These are phyloP conservation scores for Citrus hindsii DNA, from an alignment of 345 rosid genomes.

Conservation along the genomic window DNA sequence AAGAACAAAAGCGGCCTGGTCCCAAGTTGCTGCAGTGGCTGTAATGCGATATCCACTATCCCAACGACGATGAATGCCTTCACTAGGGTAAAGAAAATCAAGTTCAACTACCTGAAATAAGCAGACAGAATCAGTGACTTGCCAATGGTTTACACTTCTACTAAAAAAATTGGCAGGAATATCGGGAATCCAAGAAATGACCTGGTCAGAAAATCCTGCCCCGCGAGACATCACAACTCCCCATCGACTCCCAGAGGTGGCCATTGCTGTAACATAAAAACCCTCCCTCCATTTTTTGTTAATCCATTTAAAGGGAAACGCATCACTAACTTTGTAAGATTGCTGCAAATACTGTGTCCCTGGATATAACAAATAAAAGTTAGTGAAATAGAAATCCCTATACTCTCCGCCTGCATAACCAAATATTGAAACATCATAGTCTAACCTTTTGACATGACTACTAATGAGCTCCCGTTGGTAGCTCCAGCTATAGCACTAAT, in stretches of 20 bases:
- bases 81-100: constrained; percentile 96
- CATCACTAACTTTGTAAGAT: constrained; percentile 91
- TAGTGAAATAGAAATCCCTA: not conserved
- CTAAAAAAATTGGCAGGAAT: not conserved
- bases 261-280: constrained; percentile 88
- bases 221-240: constrained; percentile 96
- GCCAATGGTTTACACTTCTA: not conserved
- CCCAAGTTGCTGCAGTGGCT: constrained; percentile 90
- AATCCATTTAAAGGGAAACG: constrained; percentile 95
- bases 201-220: constrained; percentile 83
- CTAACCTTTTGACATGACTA: constrained; percentile 95
- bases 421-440: not conserved
- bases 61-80: constrained; percentile 94
- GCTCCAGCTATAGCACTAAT: constrained; percentile 86
- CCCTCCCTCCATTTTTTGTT: constrained; percentile 98
- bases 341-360: constrained; percentile 84
- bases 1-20: constrained; percentile 91
- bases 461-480: constrained; percentile 79
- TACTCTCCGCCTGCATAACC: not conserved
- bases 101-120: constrained; percentile 83
- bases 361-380: constrained; percentile 25
- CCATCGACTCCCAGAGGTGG: constrained; percentile 93
- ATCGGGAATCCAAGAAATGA: constrained; percentile 11
- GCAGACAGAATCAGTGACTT: not conserved
- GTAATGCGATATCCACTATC: constrained; percentile 84